Evolutionary conservation across 2,329 filamentous ascomycete genomes (phyloP), one percentile per base, ranked within the genome.

Genomic region (Verticillium nubilum): DNA sequence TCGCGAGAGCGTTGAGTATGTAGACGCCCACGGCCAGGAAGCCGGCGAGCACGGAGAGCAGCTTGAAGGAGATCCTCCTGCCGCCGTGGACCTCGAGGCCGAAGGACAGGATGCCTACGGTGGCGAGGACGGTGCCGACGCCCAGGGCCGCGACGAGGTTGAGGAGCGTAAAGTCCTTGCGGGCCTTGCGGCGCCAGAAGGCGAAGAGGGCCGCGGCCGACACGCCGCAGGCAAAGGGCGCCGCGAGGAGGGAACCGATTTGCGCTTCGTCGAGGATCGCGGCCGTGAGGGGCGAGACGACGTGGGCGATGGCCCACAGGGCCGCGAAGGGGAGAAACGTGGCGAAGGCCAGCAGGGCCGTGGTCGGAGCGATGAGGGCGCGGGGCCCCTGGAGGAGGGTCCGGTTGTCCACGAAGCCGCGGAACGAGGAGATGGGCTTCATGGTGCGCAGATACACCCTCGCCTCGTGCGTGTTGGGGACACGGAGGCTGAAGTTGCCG

Each of bases 351-450:
- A 82, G 72, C 1, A 85, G 72, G 15, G 74, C 58, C 0, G 79
- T 79, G 0, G 80, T 82, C 1, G 83, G 83, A 0, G 83, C 79
- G 15, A 74, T 63, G 57, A 81, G 69, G 7, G 81, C 80, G 5
- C 80, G 75, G 0, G 80, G 74, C 0, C 74, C 74, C 58, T 83
- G 79, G n/a, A 81, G 67, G 17, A 79, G 66, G 2, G 71, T 67
- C 0, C 64, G 56, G 2, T 67, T 19, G 60, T 73, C 67, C 33
- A 71, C 60, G 7, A 65, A 58, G 4, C 71, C 71, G 42, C 61
- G 63, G 61, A 77, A 81, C 12, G 47, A 42, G 0, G 73, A 73
- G 28, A 70, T 66, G 0, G 75, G 74, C 60, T 71, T 74, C 64
- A 81, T 72, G 52, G 71, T 71, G 28, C 64, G 59, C 50, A 81